Evolutionary conservation across 1,284 basidiomycete species (phyloP).

Genomic region (Ustilago cynodontis): DNA sequence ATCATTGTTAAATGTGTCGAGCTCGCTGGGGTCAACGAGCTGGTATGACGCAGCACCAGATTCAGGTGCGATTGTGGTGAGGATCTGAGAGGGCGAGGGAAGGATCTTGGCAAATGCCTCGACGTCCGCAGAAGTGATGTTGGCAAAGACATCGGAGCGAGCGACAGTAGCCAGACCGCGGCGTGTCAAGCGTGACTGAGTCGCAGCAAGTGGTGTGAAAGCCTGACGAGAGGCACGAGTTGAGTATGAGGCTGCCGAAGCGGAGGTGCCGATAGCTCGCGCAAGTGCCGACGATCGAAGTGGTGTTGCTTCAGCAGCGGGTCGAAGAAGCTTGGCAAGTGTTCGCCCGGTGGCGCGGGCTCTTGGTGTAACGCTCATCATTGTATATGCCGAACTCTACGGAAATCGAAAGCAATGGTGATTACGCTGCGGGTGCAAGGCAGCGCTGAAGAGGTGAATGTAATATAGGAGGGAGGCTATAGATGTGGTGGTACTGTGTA

Average conservation of each 20-base stretch:
- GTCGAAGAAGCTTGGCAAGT: slow-evolving; percentile 26
- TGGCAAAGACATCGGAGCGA: slow-evolving; percentile 72
- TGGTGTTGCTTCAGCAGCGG: slow-evolving; percentile 11
- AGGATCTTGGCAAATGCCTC: slow-evolving; percentile 72
- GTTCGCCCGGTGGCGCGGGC: slow-evolving; percentile 26
- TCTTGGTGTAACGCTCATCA: slow-evolving; percentile 28
- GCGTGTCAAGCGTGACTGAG: slow-evolving; percentile 4
- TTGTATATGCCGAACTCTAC: slow-evolving; percentile 1
- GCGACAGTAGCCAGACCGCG: slow-evolving; percentile 73
- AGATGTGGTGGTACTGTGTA: not conserved
- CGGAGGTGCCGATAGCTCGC: slow-evolving; percentile 29
- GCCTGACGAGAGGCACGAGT: slow-evolving; percentile 6
- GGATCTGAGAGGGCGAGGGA: slow-evolving; percentile 71
- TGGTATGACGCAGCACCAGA: slow-evolving; percentile 46
- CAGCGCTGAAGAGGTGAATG: not conserved
- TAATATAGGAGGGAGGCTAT: not conserved
- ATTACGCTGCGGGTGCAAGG: not conserved
- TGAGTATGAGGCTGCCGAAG: slow-evolving; percentile 22
- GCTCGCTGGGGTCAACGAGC: slow-evolving; percentile 74
- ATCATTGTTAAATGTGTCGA: slow-evolving; percentile 87
- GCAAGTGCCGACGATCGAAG: slow-evolving; percentile 23
- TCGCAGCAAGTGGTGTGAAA: not conserved
- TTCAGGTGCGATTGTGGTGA: slow-evolving; percentile 72
- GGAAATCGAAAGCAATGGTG: not conserved
- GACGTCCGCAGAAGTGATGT: slow-evolving; percentile 72